phyloP scores from a whole-genome alignment of 1,284 basidiomycete genomes.

The Kalmanozyma brasiliensis region DNA sequence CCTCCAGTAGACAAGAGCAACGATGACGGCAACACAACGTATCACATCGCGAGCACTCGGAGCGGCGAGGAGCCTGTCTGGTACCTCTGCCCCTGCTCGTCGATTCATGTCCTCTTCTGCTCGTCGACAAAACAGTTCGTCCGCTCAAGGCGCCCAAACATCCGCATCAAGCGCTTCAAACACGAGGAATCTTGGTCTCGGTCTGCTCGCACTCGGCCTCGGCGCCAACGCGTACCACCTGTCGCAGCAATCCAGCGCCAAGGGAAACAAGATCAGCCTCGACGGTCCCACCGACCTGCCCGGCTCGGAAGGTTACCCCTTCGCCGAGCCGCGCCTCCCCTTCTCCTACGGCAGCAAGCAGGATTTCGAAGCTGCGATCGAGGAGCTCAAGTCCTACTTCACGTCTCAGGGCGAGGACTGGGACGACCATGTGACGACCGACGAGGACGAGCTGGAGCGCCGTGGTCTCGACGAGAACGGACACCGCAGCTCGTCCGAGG shows the following conservation, averaged over 20 bases:
- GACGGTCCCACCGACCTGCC: constrained; percentile 9
- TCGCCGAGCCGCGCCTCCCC: constrained; percentile 30
- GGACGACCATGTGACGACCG: constrained; percentile 39
- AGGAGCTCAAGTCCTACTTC: constrained; percentile 51
- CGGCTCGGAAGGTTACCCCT: constrained; percentile 5
- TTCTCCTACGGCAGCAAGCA: constrained; percentile 39
- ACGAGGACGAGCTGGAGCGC: constrained; percentile 48
- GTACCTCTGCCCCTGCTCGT: not conserved
- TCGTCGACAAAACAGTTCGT: constrained; percentile 11
- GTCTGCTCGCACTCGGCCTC: constrained; percentile 31
- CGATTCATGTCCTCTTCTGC: constrained; percentile 12
- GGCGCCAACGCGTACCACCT: constrained; percentile 38
- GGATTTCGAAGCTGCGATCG: constrained; percentile 45
- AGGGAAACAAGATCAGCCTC: constrained; percentile 13
- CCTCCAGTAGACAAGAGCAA: not conserved
- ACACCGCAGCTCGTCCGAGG: constrained; percentile 34
- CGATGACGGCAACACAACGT: constrained; percentile 13
- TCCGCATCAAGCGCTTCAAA: not conserved
- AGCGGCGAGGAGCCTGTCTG: constrained; percentile 1
- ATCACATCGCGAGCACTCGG: constrained; percentile 2
- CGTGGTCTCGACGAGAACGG: constrained; percentile 47
- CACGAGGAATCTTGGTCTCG: constrained; percentile 24
- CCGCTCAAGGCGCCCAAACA: not conserved
- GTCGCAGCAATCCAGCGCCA: constrained; percentile 3
- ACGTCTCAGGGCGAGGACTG: constrained; percentile 36